These are phyloP conservation scores for Spongispora temasekensis DNA, from an alignment of 1,284 basidiomycete genomes.

Conservation along the genomic window DNA sequence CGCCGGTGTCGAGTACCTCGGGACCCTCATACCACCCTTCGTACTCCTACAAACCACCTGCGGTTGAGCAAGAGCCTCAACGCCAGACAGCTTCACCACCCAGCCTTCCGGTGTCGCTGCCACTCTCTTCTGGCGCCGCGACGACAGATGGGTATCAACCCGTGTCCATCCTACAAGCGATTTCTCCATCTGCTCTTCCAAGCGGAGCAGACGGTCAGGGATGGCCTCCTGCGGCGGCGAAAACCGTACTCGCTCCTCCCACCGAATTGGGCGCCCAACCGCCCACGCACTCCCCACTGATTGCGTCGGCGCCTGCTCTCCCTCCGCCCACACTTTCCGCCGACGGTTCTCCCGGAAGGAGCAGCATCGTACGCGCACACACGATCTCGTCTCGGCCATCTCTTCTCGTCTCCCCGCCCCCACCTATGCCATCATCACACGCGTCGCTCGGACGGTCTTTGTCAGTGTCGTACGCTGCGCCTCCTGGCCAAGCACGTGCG, in stretches of 20 bases:
- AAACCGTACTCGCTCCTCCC: slow-evolving; percentile 2
- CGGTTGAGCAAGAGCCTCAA: slow-evolving; percentile 15
- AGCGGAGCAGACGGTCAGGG: slow-evolving; percentile 8
- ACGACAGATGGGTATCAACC: slow-evolving; percentile 16
- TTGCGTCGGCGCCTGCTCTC: not conserved
- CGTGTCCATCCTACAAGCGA: slow-evolving; percentile 20
- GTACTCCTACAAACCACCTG: slow-evolving; percentile 13
- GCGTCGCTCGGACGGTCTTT: slow-evolving; percentile 23
- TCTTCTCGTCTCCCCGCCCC: slow-evolving; percentile 20
- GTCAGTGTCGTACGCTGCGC: slow-evolving; percentile 21
- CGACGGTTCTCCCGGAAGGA: slow-evolving; percentile 5
- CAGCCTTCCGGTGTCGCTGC: slow-evolving; percentile 5
- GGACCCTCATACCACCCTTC: slow-evolving; percentile 18
- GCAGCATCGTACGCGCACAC: slow-evolving; percentile 20
- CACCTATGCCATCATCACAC: slow-evolving; percentile 9
- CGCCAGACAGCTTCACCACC: slow-evolving; percentile 12
- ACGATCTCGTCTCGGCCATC: slow-evolving; percentile 26
- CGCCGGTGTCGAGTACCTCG: slow-evolving; percentile 9
- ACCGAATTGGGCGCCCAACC: slow-evolving; percentile 10
- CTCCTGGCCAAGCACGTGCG: not conserved
- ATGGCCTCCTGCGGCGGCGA: not conserved
- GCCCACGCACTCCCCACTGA: slow-evolving; percentile 1
- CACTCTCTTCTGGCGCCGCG: slow-evolving; percentile 9
- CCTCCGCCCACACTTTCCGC: slow-evolving; percentile 1
- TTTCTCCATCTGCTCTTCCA: slow-evolving; percentile 3